Base-by-base conservation (phyloP, 176 grass and related monocot species). In the Ensete glaucum region DNA sequence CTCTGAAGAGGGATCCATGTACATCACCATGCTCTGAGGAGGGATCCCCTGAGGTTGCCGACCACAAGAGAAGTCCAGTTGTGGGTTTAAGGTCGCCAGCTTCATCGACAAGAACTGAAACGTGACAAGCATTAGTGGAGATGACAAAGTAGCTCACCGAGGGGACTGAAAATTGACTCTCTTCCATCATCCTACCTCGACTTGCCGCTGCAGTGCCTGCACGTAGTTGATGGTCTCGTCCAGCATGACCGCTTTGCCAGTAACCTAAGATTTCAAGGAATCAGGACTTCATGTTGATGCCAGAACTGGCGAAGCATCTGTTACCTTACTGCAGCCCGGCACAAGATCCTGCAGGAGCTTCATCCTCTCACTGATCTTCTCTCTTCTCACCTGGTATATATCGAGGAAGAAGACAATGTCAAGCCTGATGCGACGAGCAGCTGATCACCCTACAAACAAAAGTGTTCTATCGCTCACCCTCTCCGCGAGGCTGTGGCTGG, bases 401-500 rank as follows among this genome's bases (percentile, higher is more conserved):
- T 11, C 52, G 57, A 48, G 34, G 24, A 54, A 57, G 16, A 54
- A 74, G 24, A 43, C 24, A 29, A 3, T 17, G 14, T 17, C 12
- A 56, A 16, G 2, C 9, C 20, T 14, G 52, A 34, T 83, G 25
- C 11, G 15, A 21, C 7, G 20, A 20, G 8, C 23, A 1, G 7
- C 8, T 27, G 8, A 12, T 10, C 6, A 34, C 25, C 52, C 13
- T 10, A 43, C 11, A 19, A 5, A 17, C 9, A 43, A n/a, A 43
- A n/a, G 25, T 53, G 7, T 22, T 52, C 4, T 2, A 6, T n/a
- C 50, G 25, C 26, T 76, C 93, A 97, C 94, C 86, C 94, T 87
- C 85, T 96, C 93, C 3, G 92, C 92, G 24, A 96, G 92, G 87
- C 92, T 92, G 77, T 96, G 92, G 81, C 89, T 97, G 27, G 93